Evolutionary conservation across 2,329 filamentous ascomycete genomes (phyloP).

Genomic region (Cercospora zeina): DNA sequence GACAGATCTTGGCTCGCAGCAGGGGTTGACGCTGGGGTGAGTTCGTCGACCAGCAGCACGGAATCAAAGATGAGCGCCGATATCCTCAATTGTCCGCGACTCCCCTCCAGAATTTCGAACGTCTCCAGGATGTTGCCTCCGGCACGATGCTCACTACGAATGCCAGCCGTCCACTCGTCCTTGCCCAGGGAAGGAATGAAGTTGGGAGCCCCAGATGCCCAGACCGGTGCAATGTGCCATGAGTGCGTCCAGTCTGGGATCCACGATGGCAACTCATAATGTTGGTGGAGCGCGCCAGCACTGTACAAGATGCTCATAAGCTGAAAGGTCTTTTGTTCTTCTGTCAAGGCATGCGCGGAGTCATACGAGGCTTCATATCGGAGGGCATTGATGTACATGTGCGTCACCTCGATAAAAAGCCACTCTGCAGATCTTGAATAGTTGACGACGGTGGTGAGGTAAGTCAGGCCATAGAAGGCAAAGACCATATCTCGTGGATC

Average conservation of each 20-base stretch:
- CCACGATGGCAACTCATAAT: slow-evolving; percentile 38
- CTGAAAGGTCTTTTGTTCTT: slow-evolving; percentile 33
- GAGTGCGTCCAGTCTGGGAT: slow-evolving; percentile 37
- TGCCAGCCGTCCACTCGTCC: slow-evolving; percentile 33
- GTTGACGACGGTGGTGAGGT: slow-evolving; percentile 32
- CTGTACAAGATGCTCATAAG: slow-evolving; percentile 39
- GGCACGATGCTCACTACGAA: slow-evolving; percentile 34
- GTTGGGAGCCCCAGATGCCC: slow-evolving; percentile 33
- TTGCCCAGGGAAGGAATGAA: slow-evolving; percentile 25
- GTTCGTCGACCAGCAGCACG: slow-evolving; percentile 30
- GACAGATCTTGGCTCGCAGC: slow-evolving; percentile 20
- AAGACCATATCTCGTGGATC: slow-evolving; percentile 38
- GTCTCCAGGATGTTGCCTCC: slow-evolving; percentile 32
- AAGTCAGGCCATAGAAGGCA: slow-evolving; percentile 36
- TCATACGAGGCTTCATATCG: slow-evolving; percentile 32
- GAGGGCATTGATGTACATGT: slow-evolving; percentile 35
- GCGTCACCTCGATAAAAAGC: slow-evolving; percentile 34
- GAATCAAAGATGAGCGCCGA: slow-evolving; percentile 34
- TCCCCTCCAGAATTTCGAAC: slow-evolving; percentile 33
- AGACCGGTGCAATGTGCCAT: slow-evolving; percentile 37
- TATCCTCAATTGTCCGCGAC: slow-evolving; percentile 28
- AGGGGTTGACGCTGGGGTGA: slow-evolving; percentile 33
- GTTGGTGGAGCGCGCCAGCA: slow-evolving; percentile 36
- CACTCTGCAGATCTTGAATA: slow-evolving; percentile 29
- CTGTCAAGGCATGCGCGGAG: slow-evolving; percentile 29